Evolutionary conservation across 2,329 filamentous ascomycete genomes (phyloP), one percentile per base, ranked within the genome.

Genomic region (Fusarium veterinarium): DNA sequence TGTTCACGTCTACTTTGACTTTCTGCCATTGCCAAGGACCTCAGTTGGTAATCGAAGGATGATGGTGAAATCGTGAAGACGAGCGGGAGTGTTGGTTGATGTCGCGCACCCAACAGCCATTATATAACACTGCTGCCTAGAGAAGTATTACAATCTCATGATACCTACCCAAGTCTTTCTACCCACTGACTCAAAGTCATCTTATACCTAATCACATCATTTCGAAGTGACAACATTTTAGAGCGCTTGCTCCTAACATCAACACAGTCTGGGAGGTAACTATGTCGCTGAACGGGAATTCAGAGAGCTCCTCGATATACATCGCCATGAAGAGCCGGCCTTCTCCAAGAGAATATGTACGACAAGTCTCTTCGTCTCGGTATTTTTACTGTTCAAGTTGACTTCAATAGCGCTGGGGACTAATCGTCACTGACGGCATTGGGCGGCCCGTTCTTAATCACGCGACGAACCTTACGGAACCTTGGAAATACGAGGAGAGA

Each of bases 11-110:
- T 20, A 1, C 4, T 19, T 16, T 20, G 12, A 11, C 7, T 3
- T 11, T 16, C 17, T 37, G 17, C 9, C 31, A 25, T 25, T 4
- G 2, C 8, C 1, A 14, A 23, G 7, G 4, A 9, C 19, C 6
- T 1, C 11, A 11, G 6, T 8, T 35, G 2, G n/a, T 5, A 20
- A 40, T 8, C 8, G 5, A 8, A 5, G 4, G 17, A 19, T 1
- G 9, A 17, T 19, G 4, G n/a, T 5, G 10, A 8, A 25, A 23
- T 35, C 2, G 12, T 13, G 4, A 19, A 4, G 9, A 8, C 4
- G 3, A 8, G 6, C 6, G 0, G 12, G 6, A 25, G 10, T 19
- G n/a, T 51, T 37, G 8, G n/a, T 20, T 20, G n/a, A 51, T 20
- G 12, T 8, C 2, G 17, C 2, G 17, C 8, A 9, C 6, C 17